Conservation (phyloP, 2,329 filamentous ascomycete species). For the Volutella citrinella region DNA sequence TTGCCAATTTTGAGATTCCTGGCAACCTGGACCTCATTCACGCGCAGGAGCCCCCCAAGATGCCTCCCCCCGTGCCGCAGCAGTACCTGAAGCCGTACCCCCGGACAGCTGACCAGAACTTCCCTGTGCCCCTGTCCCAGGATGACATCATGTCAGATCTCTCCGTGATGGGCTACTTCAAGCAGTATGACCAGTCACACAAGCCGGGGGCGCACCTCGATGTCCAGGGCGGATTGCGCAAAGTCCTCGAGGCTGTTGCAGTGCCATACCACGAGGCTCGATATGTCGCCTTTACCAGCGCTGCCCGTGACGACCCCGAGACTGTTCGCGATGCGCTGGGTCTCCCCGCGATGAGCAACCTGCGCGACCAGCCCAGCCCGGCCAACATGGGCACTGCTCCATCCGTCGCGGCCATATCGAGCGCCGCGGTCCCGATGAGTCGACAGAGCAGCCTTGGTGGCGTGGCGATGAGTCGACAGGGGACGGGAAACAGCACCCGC, state of each 20-base stretch:
- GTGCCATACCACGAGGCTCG: constrained; percentile 44
- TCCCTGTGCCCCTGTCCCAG: constrained; percentile 46
- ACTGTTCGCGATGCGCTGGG: constrained; percentile 48
- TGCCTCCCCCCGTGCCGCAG: constrained; percentile 54
- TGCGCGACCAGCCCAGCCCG: constrained; percentile 40
- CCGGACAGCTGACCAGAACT: constrained; percentile 53
- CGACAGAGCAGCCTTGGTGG: constrained; percentile 55
- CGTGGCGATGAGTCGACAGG: constrained; percentile 55
- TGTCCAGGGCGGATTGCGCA: constrained; percentile 49
- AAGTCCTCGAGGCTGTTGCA: constrained; percentile 54
- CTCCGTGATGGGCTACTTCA: constrained; percentile 56
- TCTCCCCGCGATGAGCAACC: constrained; percentile 40
- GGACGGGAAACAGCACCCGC: constrained; percentile 47
- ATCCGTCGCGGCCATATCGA: constrained; percentile 24
- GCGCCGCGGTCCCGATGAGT: constrained; percentile 49
- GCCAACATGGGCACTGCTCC: constrained; percentile 18
- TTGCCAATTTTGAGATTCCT: constrained; percentile 57
- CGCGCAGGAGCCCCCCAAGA: constrained; percentile 52
- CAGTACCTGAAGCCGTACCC: constrained; percentile 59
- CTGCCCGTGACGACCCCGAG: constrained; percentile 46
- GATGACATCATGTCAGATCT: constrained; percentile 56
- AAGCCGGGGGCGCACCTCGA: constrained; percentile 56
- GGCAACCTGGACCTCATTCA: constrained; percentile 57
- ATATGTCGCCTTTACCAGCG: constrained; percentile 47
- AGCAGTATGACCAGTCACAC: constrained; percentile 52